These are phyloP conservation scores for Scutellaria galericulata DNA, from an alignment of 257 asterid genomes.

Conservation along the genomic window DNA sequence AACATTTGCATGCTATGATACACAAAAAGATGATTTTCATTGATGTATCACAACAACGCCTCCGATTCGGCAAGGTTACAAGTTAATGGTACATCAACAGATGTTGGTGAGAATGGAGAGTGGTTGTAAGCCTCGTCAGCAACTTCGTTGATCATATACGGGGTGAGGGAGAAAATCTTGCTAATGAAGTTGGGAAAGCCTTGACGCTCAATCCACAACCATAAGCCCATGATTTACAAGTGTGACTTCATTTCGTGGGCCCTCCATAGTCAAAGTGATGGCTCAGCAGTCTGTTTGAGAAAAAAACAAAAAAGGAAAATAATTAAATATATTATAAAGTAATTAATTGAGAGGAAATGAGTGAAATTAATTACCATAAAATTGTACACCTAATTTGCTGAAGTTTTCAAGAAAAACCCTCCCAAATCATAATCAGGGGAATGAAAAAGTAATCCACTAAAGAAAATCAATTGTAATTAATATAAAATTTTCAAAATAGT, in stretches of 20 bases:
- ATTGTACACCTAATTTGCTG: too few relatives aligned
- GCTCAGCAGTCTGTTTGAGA: too few relatives aligned
- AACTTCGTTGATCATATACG: slow-evolving; percentile 37
- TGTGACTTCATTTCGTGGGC: slow-evolving; percentile 12
- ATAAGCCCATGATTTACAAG: slow-evolving; percentile 51
- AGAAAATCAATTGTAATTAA: too few relatives aligned
- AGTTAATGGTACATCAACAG: slow-evolving; percentile 51
- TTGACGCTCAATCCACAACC: slow-evolving; percentile 63
- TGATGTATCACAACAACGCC: slow-evolving; percentile 45
- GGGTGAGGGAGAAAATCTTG: slow-evolving; percentile 45
- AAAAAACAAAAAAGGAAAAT: too few relatives aligned
- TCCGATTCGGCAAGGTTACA: slow-evolving; percentile 34
- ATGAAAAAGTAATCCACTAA: too few relatives aligned
- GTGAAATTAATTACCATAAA: too few relatives aligned
- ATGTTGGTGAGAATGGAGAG: background rate
- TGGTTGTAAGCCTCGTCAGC: slow-evolving; percentile 61
- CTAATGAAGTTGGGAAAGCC: slow-evolving; percentile 39
- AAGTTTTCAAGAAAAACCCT: too few relatives aligned
- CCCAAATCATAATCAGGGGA: too few relatives aligned
- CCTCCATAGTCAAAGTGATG: slow-evolving; percentile 36
- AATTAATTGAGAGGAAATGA: too few relatives aligned
- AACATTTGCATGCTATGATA: slow-evolving; percentile 32
- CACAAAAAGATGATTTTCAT: slow-evolving; percentile 29
- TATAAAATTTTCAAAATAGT: too few relatives aligned
- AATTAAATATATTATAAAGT: too few relatives aligned